Conservation (phyloP, 2,329 filamentous ascomycete genomes). For the Penicillium sp. region DNA sequence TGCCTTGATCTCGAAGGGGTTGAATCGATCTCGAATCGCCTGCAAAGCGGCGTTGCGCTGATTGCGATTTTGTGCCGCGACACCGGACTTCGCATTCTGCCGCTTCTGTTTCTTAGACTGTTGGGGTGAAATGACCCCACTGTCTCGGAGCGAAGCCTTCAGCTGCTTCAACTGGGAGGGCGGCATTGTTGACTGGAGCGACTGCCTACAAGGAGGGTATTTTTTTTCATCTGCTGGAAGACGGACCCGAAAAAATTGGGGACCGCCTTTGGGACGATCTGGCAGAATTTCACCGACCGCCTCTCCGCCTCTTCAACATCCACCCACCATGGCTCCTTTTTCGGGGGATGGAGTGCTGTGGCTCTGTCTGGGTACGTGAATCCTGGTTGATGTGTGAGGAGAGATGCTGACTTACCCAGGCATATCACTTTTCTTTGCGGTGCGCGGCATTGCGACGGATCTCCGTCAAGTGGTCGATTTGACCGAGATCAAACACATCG, state of each 20-base stretch:
- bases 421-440: constrained; percentile 49
- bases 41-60: constrained; percentile 75
- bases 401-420: constrained; percentile 24
- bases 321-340: constrained; percentile 35
- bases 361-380: constrained; percentile 37
- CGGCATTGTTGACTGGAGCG: constrained; percentile 61
- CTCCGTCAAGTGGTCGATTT: constrained; percentile 40
- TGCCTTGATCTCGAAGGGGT: constrained; percentile 92
- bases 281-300: constrained; percentile 28
- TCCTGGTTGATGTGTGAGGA: fast-evolving
- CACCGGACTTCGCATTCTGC: constrained; percentile 64
- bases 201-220: constrained; percentile 20
- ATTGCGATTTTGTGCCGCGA: constrained; percentile 69
- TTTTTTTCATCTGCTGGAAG: constrained; percentile 27
- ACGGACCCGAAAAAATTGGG: constrained; percentile 26
- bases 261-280: background rate
- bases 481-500: constrained; percentile 61
- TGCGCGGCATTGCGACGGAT: constrained; percentile 57
- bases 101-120: constrained; percentile 94
- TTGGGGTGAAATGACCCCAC: constrained; percentile 85
- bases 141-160: constrained; percentile 83
- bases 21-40: constrained; percentile 91
- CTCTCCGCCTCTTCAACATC: constrained; percentile 21
- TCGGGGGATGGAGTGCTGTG: constrained; percentile 39
- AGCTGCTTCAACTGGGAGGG: constrained; percentile 95